Base-by-base conservation (phyloP, 2,329 filamentous ascomycete species). In the Aureobasidium zeae region DNA sequence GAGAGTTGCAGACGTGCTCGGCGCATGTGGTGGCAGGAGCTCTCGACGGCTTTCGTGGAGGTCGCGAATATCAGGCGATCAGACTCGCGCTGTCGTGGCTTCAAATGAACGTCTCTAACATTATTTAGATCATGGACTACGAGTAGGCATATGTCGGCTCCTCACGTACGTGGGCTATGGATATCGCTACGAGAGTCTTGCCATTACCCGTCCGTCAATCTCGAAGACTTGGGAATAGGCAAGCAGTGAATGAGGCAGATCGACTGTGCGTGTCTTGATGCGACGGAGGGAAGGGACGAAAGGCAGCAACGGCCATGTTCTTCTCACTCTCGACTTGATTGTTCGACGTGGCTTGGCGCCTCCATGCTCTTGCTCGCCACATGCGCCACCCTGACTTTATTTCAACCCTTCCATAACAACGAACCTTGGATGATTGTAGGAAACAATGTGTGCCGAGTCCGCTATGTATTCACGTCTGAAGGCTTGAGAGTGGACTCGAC, bases 131-230 rank as follows among this genome's bases (percentile, higher is more conserved):
- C 37, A 10, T 25, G 25, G 19, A 17, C 28, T 41, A n/a, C n/a
- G n/a, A n/a, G n/a, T n/a, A 41, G 20, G 28, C 32, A 38, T 28
- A 21, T 25, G 28, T 31, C 21, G 28, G 29, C 29, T 20, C 31
- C 28, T 31, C 37, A 41, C 37, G 25, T 41, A 41, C 37, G 20
- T 41, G 17, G 37, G 32, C 37, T 41, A 41, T 28, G 9, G 28
- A 19, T 19, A 21, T 22, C 24, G 6, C 26, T 31, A 39, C 16
- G 26, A 30, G 16, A 32, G 13, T 16, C 37, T 25, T 32, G 10
- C 7, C 20, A 17, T 32, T 25, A 24, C 10, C 13, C 20, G n/a
- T 13, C 28, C 12, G 36, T 22, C 16, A 22, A 20, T 24, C 26
- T n/a, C 21, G 11, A 13, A 5, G 6, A 13, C 13, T 11, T 19